Evolutionary conservation across 768 basidiomycete genomes (phyloP), one percentile per base, ranked within the genome.

Genomic region (Lactarius sanguifluus): DNA sequence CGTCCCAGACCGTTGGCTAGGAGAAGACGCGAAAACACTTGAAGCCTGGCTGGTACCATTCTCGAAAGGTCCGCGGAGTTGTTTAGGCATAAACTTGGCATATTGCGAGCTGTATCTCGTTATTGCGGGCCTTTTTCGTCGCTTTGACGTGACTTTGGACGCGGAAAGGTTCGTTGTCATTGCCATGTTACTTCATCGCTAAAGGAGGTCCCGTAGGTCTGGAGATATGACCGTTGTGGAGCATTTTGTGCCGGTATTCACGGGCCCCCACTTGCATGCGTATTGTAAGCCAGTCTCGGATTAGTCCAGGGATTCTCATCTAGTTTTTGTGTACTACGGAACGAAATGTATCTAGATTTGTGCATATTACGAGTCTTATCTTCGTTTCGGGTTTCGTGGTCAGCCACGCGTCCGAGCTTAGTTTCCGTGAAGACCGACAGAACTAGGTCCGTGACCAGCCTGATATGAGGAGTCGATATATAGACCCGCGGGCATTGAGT

Each of bases 51-150:
- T 52, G n/a, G 50, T 16, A n/a, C 5, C 25, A 52, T 52, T 52
- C 50, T 52, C 50, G 50, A 52, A 52, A 15, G 50, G 50, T 10
- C 50, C 50, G 1, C 50, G 50, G 0, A 52, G 50, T 15, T 52
- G 50, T 28, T 10, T 52, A 28, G 50, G 50, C 50, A 23, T 52
- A 28, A 52, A 52, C 50, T 28, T 52, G 50, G 50, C 50, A 20
- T 52, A 52, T 28, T 40, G 57, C 57, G 57, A 32, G 23, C 32
- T 23, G 47, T 54, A 40, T 36, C 30, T 61, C 36, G 30, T 32
- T 6, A 34, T 54, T 50, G 50, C 50, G 5, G 15, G n/a, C n/a
- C 1, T 52, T n/a, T 52, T 52, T 1, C 50, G 50, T 52, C 50
- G 50, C 2, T 52, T 52, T 52, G 50, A 52, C 50, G 50, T 52